Evolutionary conservation across 2,329 filamentous ascomycete genomes (phyloP).

Genomic region (Arthroderma sp.): DNA sequence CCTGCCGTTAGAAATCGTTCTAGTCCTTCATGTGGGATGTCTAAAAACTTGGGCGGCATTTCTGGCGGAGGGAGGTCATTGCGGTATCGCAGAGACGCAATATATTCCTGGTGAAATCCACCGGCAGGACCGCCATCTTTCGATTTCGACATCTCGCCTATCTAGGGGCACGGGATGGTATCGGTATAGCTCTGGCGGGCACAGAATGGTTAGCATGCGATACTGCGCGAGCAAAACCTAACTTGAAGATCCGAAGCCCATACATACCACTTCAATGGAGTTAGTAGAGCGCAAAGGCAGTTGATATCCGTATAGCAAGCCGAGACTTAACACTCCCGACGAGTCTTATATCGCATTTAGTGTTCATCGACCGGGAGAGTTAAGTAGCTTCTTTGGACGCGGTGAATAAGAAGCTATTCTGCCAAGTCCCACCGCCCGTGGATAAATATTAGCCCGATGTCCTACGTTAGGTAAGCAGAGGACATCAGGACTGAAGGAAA

Average conservation of each 20-base stretch:
- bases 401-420: neutral
- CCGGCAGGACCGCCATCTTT: constrained; percentile 30
- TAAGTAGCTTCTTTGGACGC: neutral
- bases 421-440: neutral
- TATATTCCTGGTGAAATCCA: constrained; percentile 80
- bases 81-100: constrained; percentile 86
- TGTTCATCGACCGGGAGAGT: neutral
- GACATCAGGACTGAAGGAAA: no score
- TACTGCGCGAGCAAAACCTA: neutral
- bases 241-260: neutral
- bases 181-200: neutral
- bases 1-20: constrained; percentile 80
- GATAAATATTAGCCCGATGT: neutral
- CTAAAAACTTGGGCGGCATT: constrained; percentile 88
- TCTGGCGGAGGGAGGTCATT: constrained; percentile 92
- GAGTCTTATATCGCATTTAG: neutral
- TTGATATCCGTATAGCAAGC: neutral
- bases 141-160: constrained; percentile 28
- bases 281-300: neutral
- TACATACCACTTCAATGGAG: neutral
- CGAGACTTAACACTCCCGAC: neutral
- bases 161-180: neutral
- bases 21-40: constrained; percentile 88
- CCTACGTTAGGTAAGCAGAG: neutral
- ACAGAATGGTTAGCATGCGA: neutral